Evolutionary conservation across 2,329 filamentous ascomycete genomes (phyloP).

Genomic region (Magnaporthiopsis rhizophila): DNA sequence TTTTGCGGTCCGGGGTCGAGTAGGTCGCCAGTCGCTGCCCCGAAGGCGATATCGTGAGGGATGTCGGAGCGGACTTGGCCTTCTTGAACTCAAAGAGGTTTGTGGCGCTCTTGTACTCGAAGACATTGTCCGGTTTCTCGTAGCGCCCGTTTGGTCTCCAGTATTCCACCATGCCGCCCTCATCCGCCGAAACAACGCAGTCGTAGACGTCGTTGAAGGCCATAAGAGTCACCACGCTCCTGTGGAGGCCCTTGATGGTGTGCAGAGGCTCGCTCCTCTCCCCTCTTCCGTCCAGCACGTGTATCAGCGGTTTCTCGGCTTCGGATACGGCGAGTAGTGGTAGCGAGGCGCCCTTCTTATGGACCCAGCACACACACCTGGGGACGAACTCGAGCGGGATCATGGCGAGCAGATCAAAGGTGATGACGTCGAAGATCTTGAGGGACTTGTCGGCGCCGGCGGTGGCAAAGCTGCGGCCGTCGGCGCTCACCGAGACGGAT

Average conservation of each 20-base stretch:
- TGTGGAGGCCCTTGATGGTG: slow-evolving; percentile 70
- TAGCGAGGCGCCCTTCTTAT: slow-evolving; percentile 77
- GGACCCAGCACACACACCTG: slow-evolving; percentile 84
- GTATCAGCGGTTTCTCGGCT: slow-evolving; percentile 61
- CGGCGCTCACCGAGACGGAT: slow-evolving; percentile 75
- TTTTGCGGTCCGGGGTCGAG: slow-evolving; percentile 87
- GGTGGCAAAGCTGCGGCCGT: slow-evolving; percentile 90
- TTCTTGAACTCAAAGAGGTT: slow-evolving; percentile 98
- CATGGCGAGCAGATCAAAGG: slow-evolving; percentile 81
- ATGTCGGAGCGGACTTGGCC: slow-evolving; percentile 74
- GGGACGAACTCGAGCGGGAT: slow-evolving; percentile 69
- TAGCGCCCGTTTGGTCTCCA: slow-evolving; percentile 77
- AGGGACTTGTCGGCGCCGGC: slow-evolving; percentile 70
- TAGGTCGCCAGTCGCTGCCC: slow-evolving; percentile 81
- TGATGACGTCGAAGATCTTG: slow-evolving; percentile 76
- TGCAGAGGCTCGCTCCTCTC: slow-evolving; percentile 71
- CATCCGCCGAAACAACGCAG: slow-evolving; percentile 84
- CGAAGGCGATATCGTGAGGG: slow-evolving; percentile 76
- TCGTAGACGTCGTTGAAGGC: slow-evolving; percentile 82
- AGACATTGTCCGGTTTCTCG: slow-evolving; percentile 88
- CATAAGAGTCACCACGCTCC: slow-evolving; percentile 74
- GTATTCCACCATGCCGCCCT: slow-evolving; percentile 92
- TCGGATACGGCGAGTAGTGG: slow-evolving; percentile 81
- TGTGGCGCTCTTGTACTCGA: slow-evolving; percentile 87
- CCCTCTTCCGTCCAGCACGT: slow-evolving; percentile 83